These are phyloP conservation scores for Ophiosphaerella narmari DNA, from an alignment of 2,329 filamentous ascomycete genomes.

Conservation along the genomic window DNA sequence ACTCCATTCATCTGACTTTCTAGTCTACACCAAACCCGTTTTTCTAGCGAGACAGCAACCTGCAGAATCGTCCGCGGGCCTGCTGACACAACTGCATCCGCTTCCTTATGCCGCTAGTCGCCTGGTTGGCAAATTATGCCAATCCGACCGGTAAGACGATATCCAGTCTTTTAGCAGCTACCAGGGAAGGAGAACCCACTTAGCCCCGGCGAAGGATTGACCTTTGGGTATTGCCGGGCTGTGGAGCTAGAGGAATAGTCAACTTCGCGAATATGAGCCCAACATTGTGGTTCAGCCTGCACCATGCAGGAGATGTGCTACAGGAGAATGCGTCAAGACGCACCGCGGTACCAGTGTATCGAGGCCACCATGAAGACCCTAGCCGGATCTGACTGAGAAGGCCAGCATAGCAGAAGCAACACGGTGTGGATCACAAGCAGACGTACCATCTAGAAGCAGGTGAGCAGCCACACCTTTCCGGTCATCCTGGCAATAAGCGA, in stretches of 20 bases:
- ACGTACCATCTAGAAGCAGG: slow-evolving; percentile 4
- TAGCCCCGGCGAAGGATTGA: not conserved
- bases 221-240: not conserved
- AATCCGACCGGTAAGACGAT: slow-evolving; percentile 3
- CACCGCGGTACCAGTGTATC: not conserved
- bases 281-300: not conserved
- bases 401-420: slow-evolving; percentile 1
- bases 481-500: slow-evolving; percentile 21
- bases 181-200: slow-evolving; percentile 10
- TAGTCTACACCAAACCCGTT: not conserved
- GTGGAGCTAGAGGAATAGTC: not conserved
- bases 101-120: slow-evolving; percentile 5
- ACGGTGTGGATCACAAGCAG: slow-evolving; percentile 6
- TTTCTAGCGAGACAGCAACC: slow-evolving; percentile 4
- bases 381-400: not conserved
- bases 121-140: not conserved
- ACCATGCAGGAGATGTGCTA: not conserved
- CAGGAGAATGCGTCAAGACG: not conserved
- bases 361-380: not conserved
- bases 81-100: slow-evolving; percentile 9
- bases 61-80: slow-evolving; percentile 4
- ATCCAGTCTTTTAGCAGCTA: not conserved
- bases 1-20: slow-evolving; percentile 6
- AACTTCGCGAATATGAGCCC: not conserved
- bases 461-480: slow-evolving; percentile 15